These are phyloP conservation scores for Lithocarpus polystachyus DNA, from an alignment of 306 rosid species.

Conservation along the genomic window DNA sequence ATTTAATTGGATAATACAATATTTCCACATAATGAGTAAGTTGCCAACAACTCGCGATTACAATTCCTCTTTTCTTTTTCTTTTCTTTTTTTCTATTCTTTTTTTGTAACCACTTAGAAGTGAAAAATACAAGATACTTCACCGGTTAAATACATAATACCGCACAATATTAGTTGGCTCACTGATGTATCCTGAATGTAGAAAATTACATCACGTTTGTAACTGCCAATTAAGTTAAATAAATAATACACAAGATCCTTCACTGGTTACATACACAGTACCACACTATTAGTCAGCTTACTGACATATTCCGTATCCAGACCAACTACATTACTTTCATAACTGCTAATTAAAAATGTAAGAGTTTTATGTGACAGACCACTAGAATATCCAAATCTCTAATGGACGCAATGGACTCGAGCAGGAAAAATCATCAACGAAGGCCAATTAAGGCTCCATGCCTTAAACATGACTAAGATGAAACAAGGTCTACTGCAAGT, in stretches of 20 bases:
- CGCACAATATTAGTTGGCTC: background rate
- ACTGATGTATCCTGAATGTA: background rate
- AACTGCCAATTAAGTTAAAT: background rate
- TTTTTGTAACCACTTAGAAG: background rate
- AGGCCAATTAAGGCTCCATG: slow-evolving; percentile 14
- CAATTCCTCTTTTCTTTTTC: background rate
- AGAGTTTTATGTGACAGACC: no score
- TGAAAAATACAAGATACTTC: background rate
- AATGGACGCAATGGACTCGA: background rate
- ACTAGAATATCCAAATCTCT: background rate
- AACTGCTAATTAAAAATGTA: background rate
- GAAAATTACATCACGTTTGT: background rate
- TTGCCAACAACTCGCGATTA: background rate
- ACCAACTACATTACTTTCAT: background rate
- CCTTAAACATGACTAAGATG: background rate
- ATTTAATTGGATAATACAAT: background rate
- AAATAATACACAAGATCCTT: background rate
- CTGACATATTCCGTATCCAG: background rate
- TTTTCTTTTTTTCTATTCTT: no score
- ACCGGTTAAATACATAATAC: background rate
- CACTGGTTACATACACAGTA: background rate
- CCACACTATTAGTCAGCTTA: background rate
- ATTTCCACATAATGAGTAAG: background rate
- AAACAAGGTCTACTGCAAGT: slow-evolving; percentile 1
- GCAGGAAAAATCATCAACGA: slow-evolving; percentile 7